Evolutionary conservation across 2,329 filamentous ascomycete genomes (phyloP).

Genomic region (Xylariaceae sp.): DNA sequence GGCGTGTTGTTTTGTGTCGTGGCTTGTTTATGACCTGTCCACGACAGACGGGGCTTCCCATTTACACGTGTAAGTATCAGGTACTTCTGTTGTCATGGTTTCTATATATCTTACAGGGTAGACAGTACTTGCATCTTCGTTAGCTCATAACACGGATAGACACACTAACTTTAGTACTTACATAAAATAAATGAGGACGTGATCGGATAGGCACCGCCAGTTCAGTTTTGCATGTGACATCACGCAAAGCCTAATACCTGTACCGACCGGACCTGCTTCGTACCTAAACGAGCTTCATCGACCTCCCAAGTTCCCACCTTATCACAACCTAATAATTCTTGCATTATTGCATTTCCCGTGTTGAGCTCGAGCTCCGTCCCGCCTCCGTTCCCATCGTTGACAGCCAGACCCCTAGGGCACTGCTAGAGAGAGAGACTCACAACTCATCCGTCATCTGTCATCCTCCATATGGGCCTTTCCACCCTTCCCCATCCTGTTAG

Average conservation of each 20-base stretch:
- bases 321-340: not conserved
- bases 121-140: not conserved
- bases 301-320: not conserved
- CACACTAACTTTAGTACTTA: not conserved
- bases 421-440: not conserved
- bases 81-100: too few species aligned
- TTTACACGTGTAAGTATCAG: too few species aligned
- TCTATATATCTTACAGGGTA: not conserved
- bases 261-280: too few species aligned
- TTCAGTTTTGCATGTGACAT: conserved; percentile 22
- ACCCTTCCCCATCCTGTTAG: not conserved
- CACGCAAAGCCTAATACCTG: conserved; percentile 4
- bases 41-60: too few species aligned
- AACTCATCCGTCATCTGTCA: not conserved
- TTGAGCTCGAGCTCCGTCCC: not conserved
- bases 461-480: not conserved
- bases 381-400: not conserved
- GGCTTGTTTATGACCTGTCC: too few species aligned
- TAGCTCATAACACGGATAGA: not conserved
- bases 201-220: not conserved
- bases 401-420: not conserved
- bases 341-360: not conserved
- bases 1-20: too few species aligned
- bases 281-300: not conserved
- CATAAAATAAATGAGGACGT: not conserved